These are phyloP conservation scores for Cystobasidium ongulense DNA, from an alignment of 768 basidiomycete genomes.

Conservation along the genomic window DNA sequence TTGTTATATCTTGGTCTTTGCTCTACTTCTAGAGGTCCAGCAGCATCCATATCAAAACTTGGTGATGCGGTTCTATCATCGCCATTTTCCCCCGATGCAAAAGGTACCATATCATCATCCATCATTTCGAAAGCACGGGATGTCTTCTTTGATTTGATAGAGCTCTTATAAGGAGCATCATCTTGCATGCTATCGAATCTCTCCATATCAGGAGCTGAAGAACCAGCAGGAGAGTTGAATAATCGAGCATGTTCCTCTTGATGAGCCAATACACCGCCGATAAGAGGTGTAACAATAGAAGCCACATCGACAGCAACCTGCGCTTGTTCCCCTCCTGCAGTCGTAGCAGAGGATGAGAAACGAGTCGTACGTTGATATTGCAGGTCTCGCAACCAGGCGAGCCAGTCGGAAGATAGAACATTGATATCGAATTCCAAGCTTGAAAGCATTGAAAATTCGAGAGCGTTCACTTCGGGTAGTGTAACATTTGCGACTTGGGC, in stretches of 20 bases:
- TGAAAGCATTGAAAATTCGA: constrained; percentile 80
- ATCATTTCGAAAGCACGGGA: not conserved
- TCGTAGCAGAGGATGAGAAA: not conserved
- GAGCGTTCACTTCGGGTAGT: constrained; percentile 73
- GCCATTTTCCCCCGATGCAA: no score
- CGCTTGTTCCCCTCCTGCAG: not conserved
- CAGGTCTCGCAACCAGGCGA: constrained; percentile 32
- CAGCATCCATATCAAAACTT: constrained; percentile 24
- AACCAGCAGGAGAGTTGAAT: not conserved
- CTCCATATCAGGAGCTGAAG: not conserved
- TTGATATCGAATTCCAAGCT: constrained; percentile 74
- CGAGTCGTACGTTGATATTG: constrained; percentile 7
- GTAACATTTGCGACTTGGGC: constrained; percentile 82
- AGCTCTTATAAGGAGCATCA: not conserved
- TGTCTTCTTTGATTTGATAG: not conserved
- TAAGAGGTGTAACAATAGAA: not conserved
- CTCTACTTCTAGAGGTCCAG: constrained; percentile 15
- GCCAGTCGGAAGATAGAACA: constrained; percentile 48
- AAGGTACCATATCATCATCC: not conserved
- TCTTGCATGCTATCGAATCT: not conserved
- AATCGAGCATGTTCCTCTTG: not conserved
- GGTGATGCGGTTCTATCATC: not conserved
- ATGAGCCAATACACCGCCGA: not conserved
- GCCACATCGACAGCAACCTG: not conserved
- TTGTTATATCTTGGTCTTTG: constrained; percentile 18